phyloP scores from a whole-genome alignment of 179 eudicot species.

The Beta macrorhiza region DNA sequence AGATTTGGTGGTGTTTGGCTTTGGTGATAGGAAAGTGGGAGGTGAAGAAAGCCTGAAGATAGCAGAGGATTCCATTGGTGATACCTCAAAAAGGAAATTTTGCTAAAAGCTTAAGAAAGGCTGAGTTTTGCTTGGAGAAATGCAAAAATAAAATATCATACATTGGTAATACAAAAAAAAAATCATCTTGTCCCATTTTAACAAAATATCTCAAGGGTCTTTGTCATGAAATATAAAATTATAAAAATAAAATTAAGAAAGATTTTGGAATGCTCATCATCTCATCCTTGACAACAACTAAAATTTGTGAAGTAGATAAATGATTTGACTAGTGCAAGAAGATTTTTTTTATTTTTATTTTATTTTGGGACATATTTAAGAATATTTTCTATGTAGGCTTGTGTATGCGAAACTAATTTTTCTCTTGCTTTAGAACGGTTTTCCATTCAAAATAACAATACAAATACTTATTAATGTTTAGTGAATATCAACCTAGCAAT shows the following conservation, averaged over 20 bases:
- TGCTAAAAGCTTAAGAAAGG: no score
- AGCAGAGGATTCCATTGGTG: slow-evolving; percentile 54
- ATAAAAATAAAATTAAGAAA: no score
- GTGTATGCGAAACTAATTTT: no score
- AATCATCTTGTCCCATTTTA: slow-evolving; percentile 1
- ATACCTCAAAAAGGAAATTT: background rate
- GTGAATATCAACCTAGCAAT: no score
- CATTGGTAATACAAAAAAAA: background rate
- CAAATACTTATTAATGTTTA: no score
- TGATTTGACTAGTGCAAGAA: background rate
- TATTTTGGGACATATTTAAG: no score
- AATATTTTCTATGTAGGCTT: no score
- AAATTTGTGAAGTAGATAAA: background rate
- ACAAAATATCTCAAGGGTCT: slow-evolving; percentile 1
- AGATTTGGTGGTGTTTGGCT: slow-evolving; percentile 28
- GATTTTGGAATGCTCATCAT: background rate
- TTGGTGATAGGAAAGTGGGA: slow-evolving; percentile 41
- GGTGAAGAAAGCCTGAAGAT: slow-evolving; percentile 45
- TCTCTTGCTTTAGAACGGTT: no score
- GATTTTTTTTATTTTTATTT: background rate
- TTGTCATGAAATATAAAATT: background rate
- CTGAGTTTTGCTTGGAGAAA: background rate
- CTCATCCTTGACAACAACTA: background rate
- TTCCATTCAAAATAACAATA: no score
- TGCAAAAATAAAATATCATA: slow-evolving; percentile 1